Evolutionary conservation across 169 alveolate species (phyloP).

Genomic region (Plasmodium adleri): DNA sequence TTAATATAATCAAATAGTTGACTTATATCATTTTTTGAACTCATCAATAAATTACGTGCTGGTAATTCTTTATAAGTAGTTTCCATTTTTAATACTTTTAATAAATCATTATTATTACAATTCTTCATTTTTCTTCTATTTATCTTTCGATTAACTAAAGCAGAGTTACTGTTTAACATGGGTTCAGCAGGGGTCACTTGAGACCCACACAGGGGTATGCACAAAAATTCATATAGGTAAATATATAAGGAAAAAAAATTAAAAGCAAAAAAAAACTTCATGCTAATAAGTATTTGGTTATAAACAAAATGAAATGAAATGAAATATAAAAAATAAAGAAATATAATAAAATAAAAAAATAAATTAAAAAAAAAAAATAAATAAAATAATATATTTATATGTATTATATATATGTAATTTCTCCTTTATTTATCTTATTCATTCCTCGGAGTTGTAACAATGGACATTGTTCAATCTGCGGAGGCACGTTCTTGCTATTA

Average conservation of each 20-base stretch:
- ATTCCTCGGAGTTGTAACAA: no score
- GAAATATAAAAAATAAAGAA: no score
- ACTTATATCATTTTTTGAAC: constrained; percentile 46
- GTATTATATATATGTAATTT: no score
- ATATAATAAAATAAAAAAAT: no score
- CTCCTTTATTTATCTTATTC: no score
- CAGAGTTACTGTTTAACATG: not conserved
- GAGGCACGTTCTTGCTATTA: no score
- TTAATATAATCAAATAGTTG: constrained; percentile 17
- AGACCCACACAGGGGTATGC: constrained; percentile 7
- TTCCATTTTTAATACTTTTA: constrained; percentile 31
- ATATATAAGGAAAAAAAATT: no score
- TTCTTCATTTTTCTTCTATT: not conserved
- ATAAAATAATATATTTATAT: no score
- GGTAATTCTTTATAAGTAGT: constrained; percentile 38
- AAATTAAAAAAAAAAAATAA: no score
- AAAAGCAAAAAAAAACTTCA: not conserved
- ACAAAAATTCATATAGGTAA: not conserved
- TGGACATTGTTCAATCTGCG: no score
- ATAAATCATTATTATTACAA: constrained; percentile 20
- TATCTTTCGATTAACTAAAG: constrained; percentile 3
- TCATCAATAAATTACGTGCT: constrained; percentile 43
- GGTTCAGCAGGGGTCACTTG: not conserved
- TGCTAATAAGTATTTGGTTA: not conserved
- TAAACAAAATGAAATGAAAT: no score